Conservation (phyloP, 2,329 filamentous ascomycete genomes). For the Fusarium decemcellulare region DNA sequence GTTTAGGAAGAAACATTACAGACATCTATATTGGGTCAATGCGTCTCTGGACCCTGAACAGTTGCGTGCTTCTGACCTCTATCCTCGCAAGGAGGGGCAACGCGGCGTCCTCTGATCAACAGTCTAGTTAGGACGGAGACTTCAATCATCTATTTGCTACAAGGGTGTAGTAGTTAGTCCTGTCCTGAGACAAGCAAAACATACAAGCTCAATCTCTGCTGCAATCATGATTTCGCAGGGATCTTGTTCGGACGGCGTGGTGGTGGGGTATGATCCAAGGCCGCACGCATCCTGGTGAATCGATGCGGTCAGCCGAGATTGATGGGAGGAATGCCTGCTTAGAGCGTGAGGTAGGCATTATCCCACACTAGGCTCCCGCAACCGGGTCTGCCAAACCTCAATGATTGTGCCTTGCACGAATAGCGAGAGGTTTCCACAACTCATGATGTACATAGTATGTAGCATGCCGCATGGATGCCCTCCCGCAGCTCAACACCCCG, state of each 20-base stretch:
- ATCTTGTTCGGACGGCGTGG: too few species aligned
- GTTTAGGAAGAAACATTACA: not conserved
- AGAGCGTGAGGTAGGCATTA: not conserved
- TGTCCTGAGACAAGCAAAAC: too few species aligned
- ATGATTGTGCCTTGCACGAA: not conserved
- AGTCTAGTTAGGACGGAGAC: too few species aligned
- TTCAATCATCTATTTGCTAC: too few species aligned
- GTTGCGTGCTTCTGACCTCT: not conserved
- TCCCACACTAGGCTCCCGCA: not conserved
- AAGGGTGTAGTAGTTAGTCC: too few species aligned
- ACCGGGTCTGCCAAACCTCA: not conserved
- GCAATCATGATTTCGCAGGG: too few species aligned
- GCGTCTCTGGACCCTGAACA: not conserved
- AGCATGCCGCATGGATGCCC: too few species aligned
- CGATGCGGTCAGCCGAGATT: not conserved
- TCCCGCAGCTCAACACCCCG: too few species aligned
- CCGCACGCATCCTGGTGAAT: not conserved
- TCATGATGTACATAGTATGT: not conserved
- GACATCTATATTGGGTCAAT: not conserved
- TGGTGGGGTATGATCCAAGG: too few species aligned
- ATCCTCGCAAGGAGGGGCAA: not conserved
- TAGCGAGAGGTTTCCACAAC: not conserved
- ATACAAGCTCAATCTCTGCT: too few species aligned
- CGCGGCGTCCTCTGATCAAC: constrained; percentile 17
- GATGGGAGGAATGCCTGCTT: not conserved